A percentile compares a stretch with the other conserved stretches of the same genome.
These are phyloP conservation scores for Hypoxylon sp. DNA, from an alignment of 2,329 filamentous ascomycete species.

Conservation along the genomic window DNA sequence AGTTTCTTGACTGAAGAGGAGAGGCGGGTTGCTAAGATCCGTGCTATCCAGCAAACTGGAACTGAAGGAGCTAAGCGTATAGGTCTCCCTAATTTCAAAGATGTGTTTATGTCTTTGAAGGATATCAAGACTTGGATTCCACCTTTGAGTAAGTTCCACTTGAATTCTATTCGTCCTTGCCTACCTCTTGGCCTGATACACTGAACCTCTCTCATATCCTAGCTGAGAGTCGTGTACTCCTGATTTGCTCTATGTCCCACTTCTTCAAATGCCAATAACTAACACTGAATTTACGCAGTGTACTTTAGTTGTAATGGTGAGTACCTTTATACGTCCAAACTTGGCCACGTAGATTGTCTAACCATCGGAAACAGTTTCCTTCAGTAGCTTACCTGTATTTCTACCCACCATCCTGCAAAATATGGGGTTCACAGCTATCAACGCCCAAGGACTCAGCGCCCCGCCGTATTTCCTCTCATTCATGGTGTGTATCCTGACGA, in stretches of 20 bases:
- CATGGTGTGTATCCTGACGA: constrained; percentile 71
- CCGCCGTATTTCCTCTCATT: constrained; percentile 80
- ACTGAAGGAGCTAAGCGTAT: constrained; percentile 64
- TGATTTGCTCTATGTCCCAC: not conserved
- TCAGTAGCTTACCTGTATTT: constrained; percentile 75
- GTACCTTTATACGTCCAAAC: constrained; percentile 45
- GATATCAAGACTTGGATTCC: constrained; percentile 66
- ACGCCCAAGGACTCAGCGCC: constrained; percentile 79
- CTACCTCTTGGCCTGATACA: not conserved
- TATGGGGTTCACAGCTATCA: constrained; percentile 77
- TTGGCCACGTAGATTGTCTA: constrained; percentile 58
- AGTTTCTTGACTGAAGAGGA: constrained; percentile 71
- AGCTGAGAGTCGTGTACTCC: not conserved
- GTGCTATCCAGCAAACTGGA: constrained; percentile 68
- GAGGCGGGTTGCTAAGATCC: constrained; percentile 68
- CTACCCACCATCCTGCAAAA: constrained; percentile 73
- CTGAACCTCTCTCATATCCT: not conserved
- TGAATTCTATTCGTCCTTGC: not conserved
- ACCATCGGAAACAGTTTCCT: constrained; percentile 75
- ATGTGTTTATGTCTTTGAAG: constrained; percentile 63
- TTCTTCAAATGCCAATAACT: constrained; percentile 10
- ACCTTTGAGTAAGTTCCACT: constrained; percentile 51
- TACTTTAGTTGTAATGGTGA: constrained; percentile 60
- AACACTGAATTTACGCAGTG: constrained; percentile 40
- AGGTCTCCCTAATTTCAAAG: constrained; percentile 60